Percentiles rank a stretch among this genome's conserved stretches.
phyloP scores from a whole-genome alignment of 1,139 yeast genomes.

The Candida buenavistaensis region DNA sequence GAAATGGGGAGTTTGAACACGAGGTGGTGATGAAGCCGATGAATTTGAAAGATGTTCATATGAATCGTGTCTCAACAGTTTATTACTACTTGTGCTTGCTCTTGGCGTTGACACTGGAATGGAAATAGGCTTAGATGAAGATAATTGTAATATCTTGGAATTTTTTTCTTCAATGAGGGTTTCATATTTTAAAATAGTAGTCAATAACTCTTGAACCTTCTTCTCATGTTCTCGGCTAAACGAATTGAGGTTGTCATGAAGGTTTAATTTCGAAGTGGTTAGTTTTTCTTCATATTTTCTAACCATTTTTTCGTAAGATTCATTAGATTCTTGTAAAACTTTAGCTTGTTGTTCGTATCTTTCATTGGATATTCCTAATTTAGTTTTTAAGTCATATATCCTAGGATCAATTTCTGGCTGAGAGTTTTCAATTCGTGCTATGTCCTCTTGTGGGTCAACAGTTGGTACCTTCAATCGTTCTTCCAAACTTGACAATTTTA shows the following conservation, averaged over 20 bases:
- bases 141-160: conserved; percentile 32
- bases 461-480: neutral
- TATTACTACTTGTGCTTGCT: conserved; percentile 6
- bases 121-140: conserved; percentile 44
- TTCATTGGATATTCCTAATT: conserved; percentile 20
- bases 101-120: conserved; percentile 25
- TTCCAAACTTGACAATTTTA: conserved; percentile 16
- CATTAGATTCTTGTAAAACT: conserved; percentile 19
- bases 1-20: neutral
- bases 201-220: conserved; percentile 33
- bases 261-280: conserved; percentile 26
- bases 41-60: conserved; percentile 12
- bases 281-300: conserved; percentile 26
- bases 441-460: conserved; percentile 1
- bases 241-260: conserved; percentile 22
- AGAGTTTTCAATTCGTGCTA: neutral
- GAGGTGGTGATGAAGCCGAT: conserved; percentile 7
- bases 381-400: conserved; percentile 21
- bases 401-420: neutral
- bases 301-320: conserved; percentile 17
- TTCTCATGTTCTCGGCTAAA: conserved; percentile 27
- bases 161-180: conserved; percentile 40
- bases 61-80: conserved; percentile 8
- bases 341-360: conserved; percentile 18
- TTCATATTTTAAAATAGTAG: conserved; percentile 35